Evolutionary conservation across 176 grass and related monocot species (phyloP).

Genomic region (sorghum (Sorghum bicolor)): DNA sequence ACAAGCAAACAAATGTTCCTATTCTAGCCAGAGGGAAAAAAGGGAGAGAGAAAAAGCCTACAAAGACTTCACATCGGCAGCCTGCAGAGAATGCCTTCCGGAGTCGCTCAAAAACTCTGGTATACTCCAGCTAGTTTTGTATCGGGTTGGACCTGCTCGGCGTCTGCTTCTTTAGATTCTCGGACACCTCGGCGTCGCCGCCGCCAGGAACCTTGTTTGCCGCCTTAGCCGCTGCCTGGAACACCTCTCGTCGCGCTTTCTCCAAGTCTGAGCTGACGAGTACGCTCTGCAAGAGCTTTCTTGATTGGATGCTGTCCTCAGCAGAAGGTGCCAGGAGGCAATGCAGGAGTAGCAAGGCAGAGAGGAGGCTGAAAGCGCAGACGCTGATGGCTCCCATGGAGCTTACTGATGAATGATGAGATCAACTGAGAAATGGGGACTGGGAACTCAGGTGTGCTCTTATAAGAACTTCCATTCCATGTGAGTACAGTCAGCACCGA

Average conservation of each 20-base stretch:
- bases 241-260: not conserved
- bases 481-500: slow-evolving; percentile 20
- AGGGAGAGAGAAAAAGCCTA: not conserved
- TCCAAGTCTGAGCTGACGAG: not conserved
- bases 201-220: not conserved
- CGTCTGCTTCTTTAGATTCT: slow-evolving; percentile 39
- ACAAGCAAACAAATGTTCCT: not conserved
- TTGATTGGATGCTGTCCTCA: not conserved
- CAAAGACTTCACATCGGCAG: not conserved
- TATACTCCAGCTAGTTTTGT: slow-evolving; percentile 29
- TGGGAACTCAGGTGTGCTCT: not conserved
- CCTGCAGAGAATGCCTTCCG: not conserved
- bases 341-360: slow-evolving; percentile 30
- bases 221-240: not conserved
- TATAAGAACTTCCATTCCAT: slow-evolving; percentile 33
- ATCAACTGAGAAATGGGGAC: not conserved
- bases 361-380: slow-evolving; percentile 20
- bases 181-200: not conserved
- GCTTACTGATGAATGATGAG: not conserved
- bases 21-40: not conserved
- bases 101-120: not conserved
- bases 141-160: slow-evolving; percentile 51
- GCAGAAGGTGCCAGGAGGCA: not conserved
- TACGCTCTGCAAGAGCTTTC: slow-evolving; percentile 28
- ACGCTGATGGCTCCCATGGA: slow-evolving; percentile 28